These are phyloP conservation scores for Aspergillus viridinutans DNA, from an alignment of 2,329 filamentous ascomycete genomes.

Conservation along the genomic window DNA sequence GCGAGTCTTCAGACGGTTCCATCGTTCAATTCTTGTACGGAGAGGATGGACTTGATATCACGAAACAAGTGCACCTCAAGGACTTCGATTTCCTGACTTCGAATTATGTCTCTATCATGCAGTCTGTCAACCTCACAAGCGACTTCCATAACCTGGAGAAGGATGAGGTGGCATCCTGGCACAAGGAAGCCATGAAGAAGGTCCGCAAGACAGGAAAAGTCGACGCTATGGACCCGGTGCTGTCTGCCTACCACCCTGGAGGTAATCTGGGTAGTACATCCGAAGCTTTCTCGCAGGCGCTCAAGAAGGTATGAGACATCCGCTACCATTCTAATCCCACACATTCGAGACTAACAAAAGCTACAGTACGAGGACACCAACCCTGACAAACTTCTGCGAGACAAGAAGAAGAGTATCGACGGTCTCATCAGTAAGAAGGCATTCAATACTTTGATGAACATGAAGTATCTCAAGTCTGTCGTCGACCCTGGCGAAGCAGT, in stretches of 20 bases:
- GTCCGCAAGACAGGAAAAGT: conserved; percentile 68
- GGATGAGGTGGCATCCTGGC: conserved; percentile 60
- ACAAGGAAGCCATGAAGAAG: conserved; percentile 69
- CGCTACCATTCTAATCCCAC: not conserved
- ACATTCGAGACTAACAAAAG: conserved; percentile 13
- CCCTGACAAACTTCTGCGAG: conserved; percentile 54
- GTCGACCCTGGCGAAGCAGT: conserved; percentile 95
- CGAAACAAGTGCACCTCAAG: conserved; percentile 85
- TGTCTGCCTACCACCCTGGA: conserved; percentile 68
- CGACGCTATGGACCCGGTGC: conserved; percentile 69
- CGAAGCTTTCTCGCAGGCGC: conserved; percentile 71
- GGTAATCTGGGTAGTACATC: conserved; percentile 81
- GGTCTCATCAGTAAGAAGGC: conserved; percentile 59
- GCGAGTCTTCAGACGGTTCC: conserved; percentile 81
- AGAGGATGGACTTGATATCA: conserved; percentile 90
- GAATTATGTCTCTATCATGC: conserved; percentile 76
- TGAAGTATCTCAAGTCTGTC: conserved; percentile 88
- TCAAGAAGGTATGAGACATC: conserved; percentile 51
- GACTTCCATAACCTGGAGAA: conserved; percentile 55
- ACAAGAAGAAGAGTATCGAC: conserved; percentile 51
- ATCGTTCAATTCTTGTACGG: conserved; percentile 95
- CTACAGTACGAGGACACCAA: conserved; percentile 74
- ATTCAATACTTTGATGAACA: conserved; percentile 78
- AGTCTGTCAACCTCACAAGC: conserved; percentile 66
- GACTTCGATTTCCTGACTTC: conserved; percentile 87